These are phyloP conservation scores for Forsythia viridissima DNA, from an alignment of 257 asterid genomes.

Conservation along the genomic window DNA sequence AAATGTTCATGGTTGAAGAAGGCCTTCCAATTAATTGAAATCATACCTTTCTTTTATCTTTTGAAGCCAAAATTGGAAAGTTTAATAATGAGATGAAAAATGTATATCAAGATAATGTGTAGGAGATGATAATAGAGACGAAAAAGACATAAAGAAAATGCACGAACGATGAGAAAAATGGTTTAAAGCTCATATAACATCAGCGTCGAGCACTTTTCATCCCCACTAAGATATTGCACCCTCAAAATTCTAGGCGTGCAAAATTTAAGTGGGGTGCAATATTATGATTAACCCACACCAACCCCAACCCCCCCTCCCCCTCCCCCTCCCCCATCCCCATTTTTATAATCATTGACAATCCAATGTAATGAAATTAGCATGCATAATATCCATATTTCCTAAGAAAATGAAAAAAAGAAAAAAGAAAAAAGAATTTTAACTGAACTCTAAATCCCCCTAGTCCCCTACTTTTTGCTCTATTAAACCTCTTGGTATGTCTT, in stretches of 20 bases:
- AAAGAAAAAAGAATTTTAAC: conserved; percentile 37
- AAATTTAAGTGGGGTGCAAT: conserved; percentile 79
- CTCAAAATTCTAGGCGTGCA: conserved; percentile 79
- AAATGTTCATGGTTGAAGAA: background rate
- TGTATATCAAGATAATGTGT: background rate
- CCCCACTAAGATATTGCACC: conserved; percentile 47
- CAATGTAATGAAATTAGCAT: conserved; percentile 45
- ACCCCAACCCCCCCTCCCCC: conserved; percentile 24
- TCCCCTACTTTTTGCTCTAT: conserved; percentile 32
- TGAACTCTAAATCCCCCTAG: conserved; percentile 35
- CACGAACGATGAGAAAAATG: background rate
- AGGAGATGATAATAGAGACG: background rate
- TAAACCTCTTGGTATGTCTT: conserved; percentile 24
- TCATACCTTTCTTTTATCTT: background rate
- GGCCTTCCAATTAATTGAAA: background rate
- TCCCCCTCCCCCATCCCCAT: conserved; percentile 48
- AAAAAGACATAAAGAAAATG: background rate
- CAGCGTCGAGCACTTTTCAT: conserved; percentile 30
- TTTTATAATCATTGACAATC: conserved; percentile 38
- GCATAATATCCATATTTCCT: conserved; percentile 48
- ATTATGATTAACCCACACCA: conserved; percentile 65
- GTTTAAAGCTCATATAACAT: background rate
- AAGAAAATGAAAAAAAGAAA: conserved; percentile 17
- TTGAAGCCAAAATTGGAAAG: background rate
- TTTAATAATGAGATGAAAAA: background rate